Evolutionary conservation across 495 filamentous ascomycete species (phyloP), one percentile per base, ranked within the genome.

Genomic region (Aspergillus nidulans): DNA sequence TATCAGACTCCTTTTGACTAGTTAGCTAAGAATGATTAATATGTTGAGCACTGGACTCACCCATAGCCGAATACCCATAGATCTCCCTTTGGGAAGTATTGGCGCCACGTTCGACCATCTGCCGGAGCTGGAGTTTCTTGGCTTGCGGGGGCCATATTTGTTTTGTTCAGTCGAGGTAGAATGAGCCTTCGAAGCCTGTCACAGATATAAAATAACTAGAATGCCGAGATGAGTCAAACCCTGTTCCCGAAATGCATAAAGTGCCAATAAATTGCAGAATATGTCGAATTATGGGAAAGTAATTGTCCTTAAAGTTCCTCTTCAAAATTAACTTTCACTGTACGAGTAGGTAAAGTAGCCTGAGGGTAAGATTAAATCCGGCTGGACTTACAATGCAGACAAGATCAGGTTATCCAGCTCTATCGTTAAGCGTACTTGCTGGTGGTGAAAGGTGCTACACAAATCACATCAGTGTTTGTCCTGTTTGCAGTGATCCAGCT

Each of bases 41-140:
- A n/a, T 19, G 25, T 20, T 36, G 19, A 30, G 12, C 6, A 36
- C 5, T 39, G 36, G n/a, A 75, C 79, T 69, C 69, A 95, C 90
- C 91, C 91, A 64, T 96, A 96, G 30, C 91, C 91, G 72, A 92
- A 95, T 43, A 96, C 73, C 91, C 91, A 96, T 59, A 92, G 88
- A 61, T 90, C 88, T 24, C 78, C 69, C 49, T 72, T 57, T 1
- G 74, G 70, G 39, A 76, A 76, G 58, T 77, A 68, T 30, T 59
- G 66, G 18, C 67, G 69, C 74, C 75, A 78, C 34, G 68, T 71
- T 25, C 71, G 73, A 15, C 69, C 70, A 6, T 68, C 61, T 15
- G 63, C 64, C 40, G 69, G 61, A 10, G 66, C 57, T 25, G 63
- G 63, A 28, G 61, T 63, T 8, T 62, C 62, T 49, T 64, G 57